Evolutionary conservation across 495 filamentous ascomycete genomes (phyloP), one percentile per base, ranked within the genome.

Genomic region (Aspergillus sparsus): DNA sequence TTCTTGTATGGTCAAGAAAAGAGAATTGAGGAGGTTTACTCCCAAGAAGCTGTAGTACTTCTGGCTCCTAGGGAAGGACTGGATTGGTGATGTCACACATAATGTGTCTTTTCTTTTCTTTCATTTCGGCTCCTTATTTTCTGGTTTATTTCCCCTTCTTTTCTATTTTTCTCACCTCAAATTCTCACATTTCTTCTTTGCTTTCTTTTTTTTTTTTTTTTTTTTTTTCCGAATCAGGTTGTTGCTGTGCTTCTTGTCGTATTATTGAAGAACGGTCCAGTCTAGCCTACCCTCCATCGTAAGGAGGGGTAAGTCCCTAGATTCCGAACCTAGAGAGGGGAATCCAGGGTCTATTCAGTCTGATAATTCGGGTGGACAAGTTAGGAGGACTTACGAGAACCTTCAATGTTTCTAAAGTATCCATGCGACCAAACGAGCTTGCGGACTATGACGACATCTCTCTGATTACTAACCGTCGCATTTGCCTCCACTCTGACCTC

Each of bases 1-100:
- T 47, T 7, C 44, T 10, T 47, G 15, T 15, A 6, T 21, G 44
- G 44, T 47, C 44, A 18, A 47, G 39, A 42, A 13, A 18, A 6
- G 7, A 18, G 18, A 47, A 16, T 21, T 10, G 5, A 41, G 7
- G n/a, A 41, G 15, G 44, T 18, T 21, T n/a, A 47, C 44, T 47
- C 15, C 44, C 7, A 7, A n/a, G 9, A 10, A n/a, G 44, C 44
- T 18, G 44, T 10, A 47, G 44, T 21, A 47, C 44, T 47, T 47
- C 44, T 47, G 15, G 44, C 44, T 47, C 42, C 10, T 46, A 34
- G 35, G 32, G 50, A 51, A 34, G 21, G 21, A 32, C 49, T 52
- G 42, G 57, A 42, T 7, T 37, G 39, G 32, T 60, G 49, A 60
- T 60, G 57, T 60, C 57, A 60, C 57, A 60, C 49, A 11, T 37